These are phyloP conservation scores for Atkinsonella hypoxylon DNA, from an alignment of 2,329 filamentous ascomycete genomes.

Conservation along the genomic window DNA sequence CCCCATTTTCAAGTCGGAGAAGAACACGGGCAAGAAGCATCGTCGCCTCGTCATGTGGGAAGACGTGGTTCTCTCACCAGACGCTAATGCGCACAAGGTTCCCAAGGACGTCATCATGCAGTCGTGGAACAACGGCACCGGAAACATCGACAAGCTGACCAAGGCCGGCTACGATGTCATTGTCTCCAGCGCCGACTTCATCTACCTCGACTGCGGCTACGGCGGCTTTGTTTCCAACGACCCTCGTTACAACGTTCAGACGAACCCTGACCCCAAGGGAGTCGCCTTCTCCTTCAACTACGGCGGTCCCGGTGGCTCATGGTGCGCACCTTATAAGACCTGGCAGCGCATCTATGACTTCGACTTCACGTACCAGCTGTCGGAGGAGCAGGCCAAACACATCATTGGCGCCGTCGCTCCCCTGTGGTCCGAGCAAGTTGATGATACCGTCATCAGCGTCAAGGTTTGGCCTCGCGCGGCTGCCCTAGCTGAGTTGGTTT, in stretches of 20 bases:
- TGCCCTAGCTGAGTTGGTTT: conserved; percentile 41
- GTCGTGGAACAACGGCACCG: conserved; percentile 40
- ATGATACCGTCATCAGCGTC: conserved; percentile 35
- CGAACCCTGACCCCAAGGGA: conserved; percentile 31
- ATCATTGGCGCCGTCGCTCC: conserved; percentile 39
- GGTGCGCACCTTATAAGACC: conserved; percentile 47
- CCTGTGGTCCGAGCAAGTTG: conserved; percentile 42
- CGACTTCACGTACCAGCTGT: conserved; percentile 40
- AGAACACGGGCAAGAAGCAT: conserved; percentile 19
- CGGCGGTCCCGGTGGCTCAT: conserved; percentile 39
- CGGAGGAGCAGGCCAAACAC: conserved; percentile 31
- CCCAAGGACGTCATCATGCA: conserved; percentile 41
- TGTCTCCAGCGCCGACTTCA: conserved; percentile 42
- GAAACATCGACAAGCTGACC: conserved; percentile 39
- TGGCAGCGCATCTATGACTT: conserved; percentile 50
- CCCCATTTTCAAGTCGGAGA: conserved; percentile 31
- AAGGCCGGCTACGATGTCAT: conserved; percentile 39
- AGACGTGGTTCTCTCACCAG: conserved; percentile 31
- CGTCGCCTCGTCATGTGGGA: conserved; percentile 47
- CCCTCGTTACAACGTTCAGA: conserved; percentile 37
- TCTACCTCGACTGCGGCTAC: conserved; percentile 44
- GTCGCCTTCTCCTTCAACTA: conserved; percentile 39
- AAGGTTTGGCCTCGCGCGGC: conserved; percentile 46
- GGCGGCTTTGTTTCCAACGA: conserved; percentile 44
- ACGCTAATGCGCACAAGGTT: conserved; percentile 31